Conservation (phyloP, 192 early-diverging fungal species). For the Backusella liffmaniae region DNA sequence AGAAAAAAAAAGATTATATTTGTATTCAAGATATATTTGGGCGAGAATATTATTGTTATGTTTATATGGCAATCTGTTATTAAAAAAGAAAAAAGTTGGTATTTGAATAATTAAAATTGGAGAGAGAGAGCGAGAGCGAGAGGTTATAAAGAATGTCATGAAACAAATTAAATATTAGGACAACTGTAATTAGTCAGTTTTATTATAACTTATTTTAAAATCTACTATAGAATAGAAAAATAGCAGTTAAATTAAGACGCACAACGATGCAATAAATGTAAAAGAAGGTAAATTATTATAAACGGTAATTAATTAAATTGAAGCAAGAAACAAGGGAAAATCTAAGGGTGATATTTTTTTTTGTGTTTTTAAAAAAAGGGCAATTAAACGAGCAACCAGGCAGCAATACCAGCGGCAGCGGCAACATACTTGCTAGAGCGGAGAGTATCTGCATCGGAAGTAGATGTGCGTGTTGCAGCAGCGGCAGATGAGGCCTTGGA, state of each 20-base stretch:
- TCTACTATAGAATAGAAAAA: not conserved
- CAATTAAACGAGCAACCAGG: constrained; percentile 17
- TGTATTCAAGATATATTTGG: too few relatives aligned
- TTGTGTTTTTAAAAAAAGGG: not conserved
- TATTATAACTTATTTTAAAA: constrained; percentile 6
- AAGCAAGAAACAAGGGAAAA: not conserved
- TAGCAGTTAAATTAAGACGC: not conserved
- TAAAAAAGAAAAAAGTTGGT: not conserved
- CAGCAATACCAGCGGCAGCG: constrained; percentile 14
- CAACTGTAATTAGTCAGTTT: not conserved
- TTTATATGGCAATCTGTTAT: too few relatives aligned
- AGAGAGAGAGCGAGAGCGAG: not conserved
- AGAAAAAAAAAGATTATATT: too few relatives aligned
- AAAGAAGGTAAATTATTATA: not conserved
- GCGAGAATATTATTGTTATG: too few relatives aligned
- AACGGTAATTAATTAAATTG: not conserved
- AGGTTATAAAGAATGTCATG: not conserved
- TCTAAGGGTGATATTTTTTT: not conserved
- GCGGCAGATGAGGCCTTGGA: constrained; percentile 1
- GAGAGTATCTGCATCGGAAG: not conserved
- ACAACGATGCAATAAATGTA: not conserved
- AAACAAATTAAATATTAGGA: not conserved
- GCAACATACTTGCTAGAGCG: not conserved
- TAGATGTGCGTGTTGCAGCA: not conserved
- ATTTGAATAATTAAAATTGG: not conserved